Conservation (phyloP, 371 early-diverging fungal genomes). For the Apophysomyces trapeziformis region DNA sequence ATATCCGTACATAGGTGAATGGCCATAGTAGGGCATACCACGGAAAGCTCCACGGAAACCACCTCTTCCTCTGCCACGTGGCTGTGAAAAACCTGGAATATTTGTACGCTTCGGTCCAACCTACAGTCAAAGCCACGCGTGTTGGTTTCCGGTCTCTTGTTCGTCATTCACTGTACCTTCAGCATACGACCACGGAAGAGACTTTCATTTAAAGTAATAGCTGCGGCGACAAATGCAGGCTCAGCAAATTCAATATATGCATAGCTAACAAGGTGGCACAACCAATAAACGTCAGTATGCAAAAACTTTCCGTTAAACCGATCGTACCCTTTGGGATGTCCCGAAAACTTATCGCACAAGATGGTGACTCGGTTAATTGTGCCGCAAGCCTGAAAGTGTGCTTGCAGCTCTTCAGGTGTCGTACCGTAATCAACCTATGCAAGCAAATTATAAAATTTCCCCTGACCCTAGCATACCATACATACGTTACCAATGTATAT, state of each 20-base stretch:
- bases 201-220: slow-evolving; percentile 88
- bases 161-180: slow-evolving; percentile 61
- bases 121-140: slow-evolving; percentile 20
- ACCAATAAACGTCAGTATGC: slow-evolving; percentile 5
- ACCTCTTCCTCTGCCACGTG: slow-evolving; percentile 76
- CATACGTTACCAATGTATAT: slow-evolving; percentile 94
- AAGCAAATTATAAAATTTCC: slow-evolving; percentile 9
- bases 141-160: slow-evolving; percentile 2
- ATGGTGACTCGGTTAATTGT: slow-evolving; percentile 97
- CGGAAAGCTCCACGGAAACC: slow-evolving; percentile 76
- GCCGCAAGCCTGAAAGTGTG: slow-evolving; percentile 96
- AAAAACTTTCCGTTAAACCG: background rate
- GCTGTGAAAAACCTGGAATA: slow-evolving; percentile 78
- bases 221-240: slow-evolving; percentile 79
- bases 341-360: slow-evolving; percentile 92
- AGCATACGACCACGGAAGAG: slow-evolving; percentile 88
- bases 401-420: slow-evolving; percentile 96
- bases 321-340: slow-evolving; percentile 92
- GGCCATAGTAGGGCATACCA: slow-evolving; percentile 59
- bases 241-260: slow-evolving; percentile 99
- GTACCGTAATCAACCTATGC: slow-evolving; percentile 89
- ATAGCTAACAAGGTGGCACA: slow-evolving; percentile 44
- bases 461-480: slow-evolving; percentile 8
- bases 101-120: slow-evolving; percentile 95
- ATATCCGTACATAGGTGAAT: slow-evolving; percentile 56